Conservation (phyloP, 1,139 yeast species). For the Magnusiomyces sp. region DNA sequence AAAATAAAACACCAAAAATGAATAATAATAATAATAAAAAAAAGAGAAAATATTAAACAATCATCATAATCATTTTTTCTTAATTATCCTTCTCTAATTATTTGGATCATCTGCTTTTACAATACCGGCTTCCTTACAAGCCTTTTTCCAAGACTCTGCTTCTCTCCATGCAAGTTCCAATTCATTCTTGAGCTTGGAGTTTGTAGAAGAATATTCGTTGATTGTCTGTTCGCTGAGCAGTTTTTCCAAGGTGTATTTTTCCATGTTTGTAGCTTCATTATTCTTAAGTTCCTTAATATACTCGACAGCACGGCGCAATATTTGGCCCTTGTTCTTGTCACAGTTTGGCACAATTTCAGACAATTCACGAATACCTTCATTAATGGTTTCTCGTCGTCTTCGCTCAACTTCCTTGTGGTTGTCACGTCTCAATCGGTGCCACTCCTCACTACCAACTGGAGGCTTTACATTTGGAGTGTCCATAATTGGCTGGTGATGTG, state of each 20-base stretch:
- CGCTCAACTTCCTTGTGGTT: slow-evolving; percentile 97
- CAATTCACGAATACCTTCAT: slow-evolving; percentile 77
- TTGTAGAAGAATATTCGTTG: slow-evolving; percentile 65
- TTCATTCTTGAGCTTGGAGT: slow-evolving; percentile 71
- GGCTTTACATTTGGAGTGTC: slow-evolving; percentile 26
- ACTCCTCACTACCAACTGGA: slow-evolving; percentile 61
- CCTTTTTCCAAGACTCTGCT: slow-evolving; percentile 63
- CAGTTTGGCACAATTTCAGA: slow-evolving; percentile 77
- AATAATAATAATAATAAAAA: not conserved
- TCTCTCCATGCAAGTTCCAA: slow-evolving; percentile 90
- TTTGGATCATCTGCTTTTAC: not conserved
- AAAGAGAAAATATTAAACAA: not conserved
- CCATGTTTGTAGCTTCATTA: slow-evolving; percentile 77
- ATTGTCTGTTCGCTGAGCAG: slow-evolving; percentile 86
- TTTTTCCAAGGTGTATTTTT: slow-evolving; percentile 91
- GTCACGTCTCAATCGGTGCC: slow-evolving; percentile 78
- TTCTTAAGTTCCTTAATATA: slow-evolving; percentile 82
- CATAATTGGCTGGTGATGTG: slow-evolving; percentile 2
- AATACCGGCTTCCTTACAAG: slow-evolving; percentile 2
- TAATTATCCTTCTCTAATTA: not conserved
- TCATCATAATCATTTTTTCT: not conserved
- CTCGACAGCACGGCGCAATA: slow-evolving; percentile 79
- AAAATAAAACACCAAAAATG: not conserved
- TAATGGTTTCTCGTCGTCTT: slow-evolving; percentile 88
- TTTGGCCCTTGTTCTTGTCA: slow-evolving; percentile 87